phyloP scores from a whole-genome alignment of 1,284 basidiomycete species.

The Trametes versicolor region DNA sequence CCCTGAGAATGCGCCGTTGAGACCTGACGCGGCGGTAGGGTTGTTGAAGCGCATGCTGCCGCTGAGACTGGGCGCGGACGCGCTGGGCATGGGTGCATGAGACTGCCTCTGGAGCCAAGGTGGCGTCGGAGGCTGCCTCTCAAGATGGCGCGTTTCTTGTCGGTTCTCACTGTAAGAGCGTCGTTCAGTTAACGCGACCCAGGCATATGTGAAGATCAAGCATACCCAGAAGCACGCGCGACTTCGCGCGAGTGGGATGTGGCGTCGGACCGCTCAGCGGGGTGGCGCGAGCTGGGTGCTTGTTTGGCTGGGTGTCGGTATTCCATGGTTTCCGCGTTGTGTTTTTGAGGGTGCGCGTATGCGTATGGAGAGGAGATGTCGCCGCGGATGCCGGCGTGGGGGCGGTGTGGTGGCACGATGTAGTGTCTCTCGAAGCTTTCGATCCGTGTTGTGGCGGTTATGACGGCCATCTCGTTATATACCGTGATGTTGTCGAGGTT shows the following conservation, averaged over 20 bases:
- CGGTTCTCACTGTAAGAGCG: neutral
- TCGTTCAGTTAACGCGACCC: neutral
- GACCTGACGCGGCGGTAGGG: constrained; percentile 24
- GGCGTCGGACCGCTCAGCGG: neutral
- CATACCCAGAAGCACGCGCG: neutral
- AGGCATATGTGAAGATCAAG: no score
- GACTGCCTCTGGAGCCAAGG: constrained; percentile 6
- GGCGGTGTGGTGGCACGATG: constrained; percentile 18
- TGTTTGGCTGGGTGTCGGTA: neutral
- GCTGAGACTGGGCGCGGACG: constrained; percentile 16
- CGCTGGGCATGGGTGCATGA: neutral
- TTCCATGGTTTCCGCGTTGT: constrained; percentile 3
- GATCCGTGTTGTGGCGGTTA: constrained; percentile 24
- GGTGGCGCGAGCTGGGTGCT: neutral
- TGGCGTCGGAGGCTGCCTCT: neutral
- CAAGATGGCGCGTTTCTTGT: neutral
- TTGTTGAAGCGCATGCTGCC: constrained; percentile 26
- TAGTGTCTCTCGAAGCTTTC: constrained; percentile 19
- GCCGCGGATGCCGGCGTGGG: constrained; percentile 4
- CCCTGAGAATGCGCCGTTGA: constrained; percentile 19
- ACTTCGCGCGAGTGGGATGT: neutral
- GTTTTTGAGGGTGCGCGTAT: constrained; percentile 17
- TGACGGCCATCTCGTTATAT: constrained; percentile 30
- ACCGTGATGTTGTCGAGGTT: constrained; percentile 15
- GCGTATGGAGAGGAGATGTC: constrained; percentile 10